These are phyloP conservation scores for Madurella fahalii DNA, from an alignment of 2,329 filamentous ascomycete species.

Conservation along the genomic window DNA sequence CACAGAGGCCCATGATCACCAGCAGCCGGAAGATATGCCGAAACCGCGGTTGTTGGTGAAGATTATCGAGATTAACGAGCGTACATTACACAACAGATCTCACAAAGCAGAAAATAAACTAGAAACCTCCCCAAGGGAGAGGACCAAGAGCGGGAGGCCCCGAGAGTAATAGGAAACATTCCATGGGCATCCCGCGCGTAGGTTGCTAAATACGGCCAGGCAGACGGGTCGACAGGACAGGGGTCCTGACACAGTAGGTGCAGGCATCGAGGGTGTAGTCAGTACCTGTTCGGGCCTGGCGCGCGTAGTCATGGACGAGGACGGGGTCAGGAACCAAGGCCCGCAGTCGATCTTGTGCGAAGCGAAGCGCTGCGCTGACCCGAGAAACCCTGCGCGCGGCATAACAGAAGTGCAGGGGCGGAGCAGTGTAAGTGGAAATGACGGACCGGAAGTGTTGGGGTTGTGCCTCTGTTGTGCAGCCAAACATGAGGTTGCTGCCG, in stretches of 20 bases:
- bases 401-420: too few relatives aligned
- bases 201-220: background rate
- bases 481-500: background rate
- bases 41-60: background rate
- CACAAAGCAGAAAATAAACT: background rate
- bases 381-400: background rate
- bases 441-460: too few relatives aligned
- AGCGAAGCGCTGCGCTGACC: slow-evolving; percentile 5
- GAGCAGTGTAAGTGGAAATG: too few relatives aligned
- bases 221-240: background rate
- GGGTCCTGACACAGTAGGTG: slow-evolving; percentile 12
- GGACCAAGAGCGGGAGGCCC: background rate
- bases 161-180: too few relatives aligned
- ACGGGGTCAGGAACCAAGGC: too few relatives aligned
- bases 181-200: background rate
- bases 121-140: background rate
- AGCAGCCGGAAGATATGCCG: background rate
- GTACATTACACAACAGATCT: background rate
- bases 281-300: slow-evolving; percentile 4
- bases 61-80: background rate
- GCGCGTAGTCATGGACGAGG: background rate
- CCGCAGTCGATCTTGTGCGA: too few relatives aligned
- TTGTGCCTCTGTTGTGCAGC: too few relatives aligned
- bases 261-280: background rate
- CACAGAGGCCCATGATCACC: slow-evolving; percentile 22